Percentiles rank a stretch among this genome's conserved stretches.
Evolutionary conservation across 495 filamentous ascomycete species (phyloP).

Genomic region (Delitschia confertaspora): DNA sequence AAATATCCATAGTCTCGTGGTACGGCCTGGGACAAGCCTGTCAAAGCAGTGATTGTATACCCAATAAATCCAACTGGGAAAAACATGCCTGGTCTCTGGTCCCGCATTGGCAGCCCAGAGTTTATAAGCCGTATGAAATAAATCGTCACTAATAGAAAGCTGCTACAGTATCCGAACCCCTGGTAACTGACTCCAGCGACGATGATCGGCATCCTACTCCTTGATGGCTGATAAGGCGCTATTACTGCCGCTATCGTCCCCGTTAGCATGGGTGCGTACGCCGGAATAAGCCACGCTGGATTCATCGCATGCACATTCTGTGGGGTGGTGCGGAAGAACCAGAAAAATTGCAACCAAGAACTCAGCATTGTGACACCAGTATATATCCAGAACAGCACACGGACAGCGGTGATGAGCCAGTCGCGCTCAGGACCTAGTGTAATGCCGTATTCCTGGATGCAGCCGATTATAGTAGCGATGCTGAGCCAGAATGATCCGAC

Average conservation of each 20-base stretch:
- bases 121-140: slow-evolving; percentile 52
- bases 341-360: slow-evolving; percentile 15
- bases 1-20: slow-evolving; percentile 31
- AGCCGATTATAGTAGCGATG: slow-evolving; percentile 51
- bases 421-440: slow-evolving; percentile 34
- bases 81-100: slow-evolving; percentile 53
- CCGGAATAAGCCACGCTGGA: slow-evolving; percentile 24
- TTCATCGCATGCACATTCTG: slow-evolving; percentile 4
- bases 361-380: slow-evolving; percentile 8
- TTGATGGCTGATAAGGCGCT: slow-evolving; percentile 9
- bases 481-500: slow-evolving; percentile 59
- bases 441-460: slow-evolving; percentile 51
- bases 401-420: slow-evolving; percentile 33
- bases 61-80: slow-evolving; percentile 53
- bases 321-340: slow-evolving; percentile 9
- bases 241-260: slow-evolving; percentile 20
- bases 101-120: slow-evolving; percentile 45
- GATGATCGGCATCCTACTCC: slow-evolving; percentile 12
- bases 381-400: slow-evolving; percentile 25
- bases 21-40: slow-evolving; percentile 48
- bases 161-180: slow-evolving; percentile 16
- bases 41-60: slow-evolving; percentile 60
- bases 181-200: slow-evolving; percentile 15
- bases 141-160: slow-evolving; percentile 16
- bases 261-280: slow-evolving; percentile 23